Evolutionary conservation across 2,329 filamentous ascomycete species (phyloP), one percentile per base, ranked within the genome.

Genomic region (Stylonectria norvegica): DNA sequence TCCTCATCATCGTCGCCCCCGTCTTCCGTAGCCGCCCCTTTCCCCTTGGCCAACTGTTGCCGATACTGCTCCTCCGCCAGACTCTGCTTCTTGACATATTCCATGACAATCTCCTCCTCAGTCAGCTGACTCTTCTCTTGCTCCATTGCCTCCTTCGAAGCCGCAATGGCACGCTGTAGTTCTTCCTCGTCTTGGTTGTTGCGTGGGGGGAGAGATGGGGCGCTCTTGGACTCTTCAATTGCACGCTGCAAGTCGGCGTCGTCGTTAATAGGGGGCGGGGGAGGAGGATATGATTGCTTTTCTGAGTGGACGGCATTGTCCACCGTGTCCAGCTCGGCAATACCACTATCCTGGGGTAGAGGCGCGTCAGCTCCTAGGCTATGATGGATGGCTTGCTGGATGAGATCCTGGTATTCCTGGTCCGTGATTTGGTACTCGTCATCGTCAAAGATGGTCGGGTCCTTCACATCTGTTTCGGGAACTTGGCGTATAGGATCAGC

Each of bases 51-150:
- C 36, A 53, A 48, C 22, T 58, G 52, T 36, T 59, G 50, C 9
- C 68, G 63, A 34, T 61, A 71, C 58, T 81, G 72, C 49, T 82
- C 81, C 63, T 91, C 86, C 1, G 77, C 72, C 29, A 87, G 61
- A 59, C 83, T 88, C 67, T 89, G 84, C 65, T 80, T 83, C 69
- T 84, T 85, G 19, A 87, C 75, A 62, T 87, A 88, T 53, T 87
- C 83, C 62, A 89, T 62, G 8, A 89, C 76, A 39, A 85, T 79
- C 38, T 86, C 77, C 58, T 89, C 84, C 55, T 89, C 84, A 0
- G 72, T 77, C 55, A 64, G 71, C 38, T 67, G 60, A 25, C 59
- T 64, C 34, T 62, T 60, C 23, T 69, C 63, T 4, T 67, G 64
- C 30, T 65, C 62, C 49, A 71, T 53, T 18, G 58, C 63, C 20